Percentiles rank a stretch among this genome's conserved stretches.
phyloP scores from a whole-genome alignment of 352 stramenopile genomes.

The Globisporangium middletonii region DNA sequence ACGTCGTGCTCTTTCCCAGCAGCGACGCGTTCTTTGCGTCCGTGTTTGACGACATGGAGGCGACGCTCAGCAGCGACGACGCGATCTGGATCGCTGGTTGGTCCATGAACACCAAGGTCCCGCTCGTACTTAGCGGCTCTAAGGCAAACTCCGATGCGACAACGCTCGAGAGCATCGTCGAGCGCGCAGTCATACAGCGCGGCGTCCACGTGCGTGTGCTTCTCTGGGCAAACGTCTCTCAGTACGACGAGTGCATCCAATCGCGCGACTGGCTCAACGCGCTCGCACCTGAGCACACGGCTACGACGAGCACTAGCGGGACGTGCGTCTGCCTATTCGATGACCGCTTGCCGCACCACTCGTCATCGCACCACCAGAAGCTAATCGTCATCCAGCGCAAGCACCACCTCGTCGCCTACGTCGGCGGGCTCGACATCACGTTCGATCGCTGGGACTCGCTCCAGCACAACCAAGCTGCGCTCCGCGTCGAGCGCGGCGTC shows the following conservation, averaged over 20 bases:
- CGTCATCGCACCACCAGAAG: constrained; percentile 68
- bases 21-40: constrained; percentile 12
- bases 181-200: constrained; percentile 14
- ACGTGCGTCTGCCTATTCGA: constrained; percentile 46
- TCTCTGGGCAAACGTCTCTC: constrained; percentile 21
- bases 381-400: constrained; percentile 46
- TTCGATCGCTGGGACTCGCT: constrained; percentile 59
- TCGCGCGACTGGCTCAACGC: constrained; percentile 24
- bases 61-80: constrained; percentile 2
- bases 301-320: neutral
- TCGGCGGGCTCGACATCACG: constrained; percentile 52
- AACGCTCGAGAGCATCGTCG: constrained; percentile 12
- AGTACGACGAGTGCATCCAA: constrained; percentile 8
- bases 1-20: constrained; percentile 5
- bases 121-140: constrained; percentile 6
- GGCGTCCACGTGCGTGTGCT: constrained; percentile 22
- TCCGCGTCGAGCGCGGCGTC: constrained; percentile 34
- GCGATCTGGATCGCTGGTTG: constrained; percentile 20
- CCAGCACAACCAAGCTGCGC: constrained; percentile 37
- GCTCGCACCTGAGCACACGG: neutral
- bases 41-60: constrained; percentile 15
- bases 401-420: constrained; percentile 30
- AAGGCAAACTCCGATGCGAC: neutral
- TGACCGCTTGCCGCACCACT: constrained; percentile 48
- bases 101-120: constrained; percentile 13